Percentiles rank a stretch among this genome's conserved stretches.
phyloP scores from a whole-genome alignment of 306 rosid species.

The Dryas alaskensis region DNA sequence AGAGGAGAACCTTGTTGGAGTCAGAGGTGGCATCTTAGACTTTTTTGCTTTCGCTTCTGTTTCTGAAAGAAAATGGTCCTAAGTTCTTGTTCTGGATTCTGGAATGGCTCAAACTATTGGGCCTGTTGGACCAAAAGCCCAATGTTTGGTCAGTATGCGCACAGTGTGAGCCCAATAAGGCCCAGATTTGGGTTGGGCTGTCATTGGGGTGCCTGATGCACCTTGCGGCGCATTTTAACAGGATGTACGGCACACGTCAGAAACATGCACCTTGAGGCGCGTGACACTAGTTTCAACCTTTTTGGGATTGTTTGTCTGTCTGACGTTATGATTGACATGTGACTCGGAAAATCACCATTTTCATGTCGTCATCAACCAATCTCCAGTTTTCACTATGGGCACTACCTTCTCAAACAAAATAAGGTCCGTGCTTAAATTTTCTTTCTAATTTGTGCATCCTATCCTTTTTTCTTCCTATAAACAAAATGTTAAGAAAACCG shows the following conservation, averaged over 20 bases:
- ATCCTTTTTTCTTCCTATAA: no score
- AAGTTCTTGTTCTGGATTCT: neutral
- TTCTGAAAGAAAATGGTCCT: neutral
- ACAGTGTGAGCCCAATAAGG: no score
- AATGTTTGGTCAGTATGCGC: no score
- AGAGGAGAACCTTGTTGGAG: constrained; percentile 34
- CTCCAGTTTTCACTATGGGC: neutral
- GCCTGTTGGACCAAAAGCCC: neutral
- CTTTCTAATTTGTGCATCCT: no score
- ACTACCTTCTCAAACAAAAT: neutral
- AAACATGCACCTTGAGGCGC: neutral
- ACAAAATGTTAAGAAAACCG: no score
- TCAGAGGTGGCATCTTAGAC: constrained; percentile 35
- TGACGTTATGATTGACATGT: neutral
- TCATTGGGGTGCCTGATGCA: neutral
- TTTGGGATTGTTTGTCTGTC: neutral
- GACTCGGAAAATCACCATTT: constrained; percentile 8
- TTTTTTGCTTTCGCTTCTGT: neutral
- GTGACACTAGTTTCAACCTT: neutral
- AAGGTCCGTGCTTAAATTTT: no score
- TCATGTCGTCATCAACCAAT: neutral
- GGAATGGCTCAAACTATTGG: no score
- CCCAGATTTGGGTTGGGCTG: neutral
- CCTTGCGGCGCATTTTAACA: neutral
- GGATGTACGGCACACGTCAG: constrained; percentile 1